These are phyloP conservation scores for Acer campestre DNA, from an alignment of 345 rosid genomes.

Conservation along the genomic window DNA sequence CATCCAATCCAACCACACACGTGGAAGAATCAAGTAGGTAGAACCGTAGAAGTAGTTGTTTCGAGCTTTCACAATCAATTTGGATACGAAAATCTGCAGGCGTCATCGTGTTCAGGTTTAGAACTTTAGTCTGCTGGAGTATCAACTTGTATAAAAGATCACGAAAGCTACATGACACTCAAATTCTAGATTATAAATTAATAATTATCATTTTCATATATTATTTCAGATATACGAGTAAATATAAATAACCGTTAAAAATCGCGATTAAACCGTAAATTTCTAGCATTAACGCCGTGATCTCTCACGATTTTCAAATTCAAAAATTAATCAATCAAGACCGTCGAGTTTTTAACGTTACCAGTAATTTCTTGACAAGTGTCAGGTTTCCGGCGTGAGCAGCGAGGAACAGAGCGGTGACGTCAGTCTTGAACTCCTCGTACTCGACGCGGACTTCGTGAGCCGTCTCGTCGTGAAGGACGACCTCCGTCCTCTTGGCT, in stretches of 20 bases:
- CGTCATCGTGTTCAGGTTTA: neutral
- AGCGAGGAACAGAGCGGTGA: slow-evolving; percentile 63
- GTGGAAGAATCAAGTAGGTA: slow-evolving; percentile 6
- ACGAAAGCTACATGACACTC: neutral
- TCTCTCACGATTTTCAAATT: neutral
- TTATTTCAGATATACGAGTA: neutral
- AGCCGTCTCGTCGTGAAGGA: slow-evolving; percentile 47
- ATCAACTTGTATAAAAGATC: slow-evolving; percentile 6
- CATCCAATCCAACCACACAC: neutral
- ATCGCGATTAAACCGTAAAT: slow-evolving; percentile 8
- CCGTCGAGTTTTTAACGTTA: slow-evolving; percentile 19
- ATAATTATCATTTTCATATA: neutral
- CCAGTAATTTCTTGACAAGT: slow-evolving; percentile 62
- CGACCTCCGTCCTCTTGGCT: slow-evolving; percentile 50
- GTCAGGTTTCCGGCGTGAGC: slow-evolving; percentile 57
- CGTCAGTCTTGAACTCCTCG: slow-evolving; percentile 72
- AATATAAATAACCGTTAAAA: neutral
- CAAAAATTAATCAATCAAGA: neutral
- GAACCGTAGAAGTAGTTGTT: neutral
- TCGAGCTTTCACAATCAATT: neutral
- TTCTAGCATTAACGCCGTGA: neutral
- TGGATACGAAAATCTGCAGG: slow-evolving; percentile 13
- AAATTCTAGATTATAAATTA: neutral
- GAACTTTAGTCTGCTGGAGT: neutral
- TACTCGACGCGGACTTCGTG: slow-evolving; percentile 48